Conservation (phyloP, 306 rosid species). For the Cucurbita pepo region DNA sequence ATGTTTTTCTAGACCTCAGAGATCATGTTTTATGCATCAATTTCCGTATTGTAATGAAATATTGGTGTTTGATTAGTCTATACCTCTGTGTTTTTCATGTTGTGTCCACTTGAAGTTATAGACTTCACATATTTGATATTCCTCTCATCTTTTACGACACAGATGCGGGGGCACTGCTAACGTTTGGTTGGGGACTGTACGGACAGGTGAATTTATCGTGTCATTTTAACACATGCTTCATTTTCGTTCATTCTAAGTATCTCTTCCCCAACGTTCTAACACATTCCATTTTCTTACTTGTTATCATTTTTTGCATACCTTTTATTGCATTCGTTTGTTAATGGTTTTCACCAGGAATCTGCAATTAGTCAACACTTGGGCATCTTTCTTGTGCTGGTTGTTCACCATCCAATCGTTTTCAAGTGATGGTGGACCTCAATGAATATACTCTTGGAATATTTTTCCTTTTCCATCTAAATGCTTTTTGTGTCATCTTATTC, state of each 20-base stretch:
- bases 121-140: conserved; percentile 3
- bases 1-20: neutral
- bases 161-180: conserved; percentile 89
- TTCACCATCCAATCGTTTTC: neutral
- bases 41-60: neutral
- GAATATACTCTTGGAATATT: neutral
- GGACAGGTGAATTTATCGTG: conserved; percentile 70
- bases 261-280: neutral
- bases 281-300: neutral
- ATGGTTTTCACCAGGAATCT: neutral
- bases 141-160: conserved; percentile 1
- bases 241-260: neutral
- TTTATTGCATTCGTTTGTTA: neutral
- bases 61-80: neutral
- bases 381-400: neutral
- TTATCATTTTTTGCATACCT: neutral
- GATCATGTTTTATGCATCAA: neutral
- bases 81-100: neutral
- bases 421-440: neutral
- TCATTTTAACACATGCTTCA: neutral
- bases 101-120: conserved; percentile 2
- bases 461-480: neutral
- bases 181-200: conserved; percentile 90
- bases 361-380: neutral
- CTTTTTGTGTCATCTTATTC: neutral